Base-by-base conservation (phyloP, 495 filamentous ascomycete genomes). In the Pyrenula massariospora region DNA sequence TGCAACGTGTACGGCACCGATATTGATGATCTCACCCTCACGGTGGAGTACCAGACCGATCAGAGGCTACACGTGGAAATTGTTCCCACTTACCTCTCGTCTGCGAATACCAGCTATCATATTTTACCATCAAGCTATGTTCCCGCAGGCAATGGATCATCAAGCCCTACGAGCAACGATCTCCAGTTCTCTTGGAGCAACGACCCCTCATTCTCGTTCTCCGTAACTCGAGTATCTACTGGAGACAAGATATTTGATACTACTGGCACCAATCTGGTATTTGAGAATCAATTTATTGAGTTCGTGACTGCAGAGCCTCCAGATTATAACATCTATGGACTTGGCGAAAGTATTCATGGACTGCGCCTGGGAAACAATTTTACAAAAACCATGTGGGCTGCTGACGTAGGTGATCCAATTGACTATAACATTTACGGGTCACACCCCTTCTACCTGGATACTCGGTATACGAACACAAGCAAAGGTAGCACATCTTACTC, bases 51-150 rank as follows among this genome's bases (percentile, higher is more conserved):
- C 58, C 78, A 84, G 58, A 72, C 77, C n/a, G 65, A 66, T 20
- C 73, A 77, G 61, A 72, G 81, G 1, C 58, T 83, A 50, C 74
- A 76, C 48, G 68, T 84, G 48, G 69, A 75, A 50, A 77, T 84
- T 24, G 66, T 65, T 15, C 89, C 88, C 0, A 77, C 80, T 5
- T 74, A 84, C 56, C 67, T 88, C 23, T 81, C 80, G 56, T 60
- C 72, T 3, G 78, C 77, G 2, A 91, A 92, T 61, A 71, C 69
- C 48, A 83, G 84, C 0, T 85, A 83, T 75, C 91, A 84, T 59
- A 61, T 83, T 24, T 71, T 91, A 21, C 77, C 87, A 0, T 80
- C 86, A 53, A 69, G 77, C 15, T 61, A 87, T 10, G 77, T 93
- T 2, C 79, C 81, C 2, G 73, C 78, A 49, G 81, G 87, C 2